Base-by-base conservation (phyloP, 208 protist genomes). In the Vickermania spadyakhi region DNA sequence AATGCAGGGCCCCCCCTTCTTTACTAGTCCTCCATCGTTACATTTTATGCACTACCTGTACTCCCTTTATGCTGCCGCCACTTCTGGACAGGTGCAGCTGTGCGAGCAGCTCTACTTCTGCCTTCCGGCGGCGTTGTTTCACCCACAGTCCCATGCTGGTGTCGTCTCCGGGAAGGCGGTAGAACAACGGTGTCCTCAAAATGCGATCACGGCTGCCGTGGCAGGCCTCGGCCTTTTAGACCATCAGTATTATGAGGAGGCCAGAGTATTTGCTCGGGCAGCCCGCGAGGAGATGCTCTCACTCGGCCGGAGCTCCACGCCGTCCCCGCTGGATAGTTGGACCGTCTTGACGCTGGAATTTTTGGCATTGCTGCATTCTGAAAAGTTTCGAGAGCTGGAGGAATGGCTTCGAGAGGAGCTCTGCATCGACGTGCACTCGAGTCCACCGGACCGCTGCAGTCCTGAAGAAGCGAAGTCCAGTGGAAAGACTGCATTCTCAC, bases 41-140 rank as follows among this genome's bases (percentile, higher is more conserved):
- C 67, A 75, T 26, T 86, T 93, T 68, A 84, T 93, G 81, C 81
- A 81, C 58, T 70, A 83, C 63, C 54, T 87, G 18, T 89, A 93
- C 71, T 79, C 79, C 63, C 58, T 93, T n/a, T 84, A 81, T 53
- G 81, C 86, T 0, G 81, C 76, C 14, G 72, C 70, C 11, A 60
- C 72, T 14, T 72, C 71, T 0, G 86, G 81, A 1, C 65, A 81
- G 18, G 55, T 72, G 42, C 65, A 61, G 27, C 14, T 53, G 23
- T 45, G 64, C 5, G 36, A 45, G 36, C 7, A 45, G 36, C 57
- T 72, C 28, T 7, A 28, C 7, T 61, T 56, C 23, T 76, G 79
- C 31, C 23, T 1, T 14, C 51, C 57, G 5, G 14, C 30, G 28
- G 14, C 1, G 51, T 66, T 55, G 49, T 52, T 56, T 29, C 18